Conservation (phyloP, 495 filamentous ascomycete genomes). For the Astrothelium macrocarpum region DNA sequence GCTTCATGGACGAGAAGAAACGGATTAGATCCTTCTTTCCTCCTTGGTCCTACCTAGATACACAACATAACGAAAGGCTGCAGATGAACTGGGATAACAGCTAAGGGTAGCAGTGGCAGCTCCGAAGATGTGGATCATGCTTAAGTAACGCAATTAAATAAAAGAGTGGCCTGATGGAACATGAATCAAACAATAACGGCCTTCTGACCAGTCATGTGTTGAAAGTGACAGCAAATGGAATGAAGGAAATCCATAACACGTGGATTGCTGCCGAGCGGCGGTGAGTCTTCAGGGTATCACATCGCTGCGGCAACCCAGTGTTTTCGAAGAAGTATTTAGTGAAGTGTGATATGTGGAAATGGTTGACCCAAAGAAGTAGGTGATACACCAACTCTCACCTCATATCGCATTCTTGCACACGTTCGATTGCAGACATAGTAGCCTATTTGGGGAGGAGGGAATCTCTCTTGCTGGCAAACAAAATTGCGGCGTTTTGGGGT, state of each 20-base stretch:
- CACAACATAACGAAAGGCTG: background rate
- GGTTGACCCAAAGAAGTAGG: background rate
- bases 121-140: background rate
- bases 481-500: background rate
- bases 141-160: background rate
- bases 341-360: background rate
- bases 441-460: background rate
- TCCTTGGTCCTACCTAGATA: background rate
- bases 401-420: background rate
- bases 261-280: background rate
- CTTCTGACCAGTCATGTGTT: background rate
- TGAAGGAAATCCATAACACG: background rate
- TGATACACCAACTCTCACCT: background rate
- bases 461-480: background rate
- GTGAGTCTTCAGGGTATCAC: background rate
- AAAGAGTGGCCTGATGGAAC: background rate
- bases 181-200: background rate
- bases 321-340: background rate
- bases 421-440: background rate
- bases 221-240: no score
- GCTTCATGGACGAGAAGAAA: background rate
- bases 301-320: background rate
- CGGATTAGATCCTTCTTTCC: background rate
- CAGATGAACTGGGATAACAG: background rate
- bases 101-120: background rate